Base-by-base conservation (phyloP, 306 rosid genomes). In the Quercus parvula region DNA sequence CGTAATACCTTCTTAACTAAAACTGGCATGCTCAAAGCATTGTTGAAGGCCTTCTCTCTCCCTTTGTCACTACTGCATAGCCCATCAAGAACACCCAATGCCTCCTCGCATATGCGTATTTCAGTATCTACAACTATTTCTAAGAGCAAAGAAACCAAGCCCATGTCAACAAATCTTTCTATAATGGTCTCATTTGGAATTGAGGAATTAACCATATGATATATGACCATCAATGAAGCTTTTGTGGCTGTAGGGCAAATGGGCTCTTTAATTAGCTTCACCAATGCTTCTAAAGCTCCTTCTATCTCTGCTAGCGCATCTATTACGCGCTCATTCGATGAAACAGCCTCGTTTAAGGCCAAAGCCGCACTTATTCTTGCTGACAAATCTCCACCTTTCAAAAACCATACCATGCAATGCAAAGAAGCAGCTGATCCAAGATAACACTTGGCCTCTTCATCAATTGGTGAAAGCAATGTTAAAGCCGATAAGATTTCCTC, bases 21-120 rank as follows among this genome's bases (percentile, higher is more conserved):
- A 54, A 94, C 84, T 51, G 98, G 98, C 54, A 88, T 73, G 38
- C 92, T 89, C 61, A 94, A 57, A 58, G 94, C 94, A 87, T 94
- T 86, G 54, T 70, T 70, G 58, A 81, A 87, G 11, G 89, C 94
- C 25, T 69, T 74, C 19, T 85, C 86, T 79, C 77, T 85, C 70
- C 93, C 98, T 75, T 82, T 76, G 74, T 78, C 63, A 30, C 64
- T 58, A 1, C 87, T 89, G 75, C 93, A 91, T 5, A 92, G 5
- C 12, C 80, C 82, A 78, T 92, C 90, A 81, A 94, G 82, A 20
- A 94, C 90, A 25, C 85, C 90, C 58, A 90, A 75, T 49, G 92
- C 92, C 84, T 85, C 89, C 88, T 92, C 98, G 11, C 91, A 86
- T 0, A 84, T 35, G 20, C 88, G 75, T 84, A 38, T 88, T 25